Conservation (phyloP, 495 filamentous ascomycete species). For the Hypomontagnella submonticulosa region DNA sequence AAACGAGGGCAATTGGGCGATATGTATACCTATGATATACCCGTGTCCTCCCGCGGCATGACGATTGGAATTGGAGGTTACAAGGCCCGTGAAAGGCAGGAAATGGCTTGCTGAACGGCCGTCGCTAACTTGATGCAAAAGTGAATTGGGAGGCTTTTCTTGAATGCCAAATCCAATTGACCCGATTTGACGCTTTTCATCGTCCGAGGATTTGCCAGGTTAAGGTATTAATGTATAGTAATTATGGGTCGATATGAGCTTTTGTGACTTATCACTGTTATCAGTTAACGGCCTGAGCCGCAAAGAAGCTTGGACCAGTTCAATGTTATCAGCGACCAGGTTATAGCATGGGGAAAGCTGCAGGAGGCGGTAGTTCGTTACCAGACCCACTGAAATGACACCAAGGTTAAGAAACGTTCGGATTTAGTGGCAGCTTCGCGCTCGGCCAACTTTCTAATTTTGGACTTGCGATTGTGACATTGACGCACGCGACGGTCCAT, state of each 20-base stretch:
- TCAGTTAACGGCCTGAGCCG: conserved; percentile 8
- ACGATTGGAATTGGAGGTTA: conserved; percentile 18
- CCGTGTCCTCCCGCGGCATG: conserved; percentile 29
- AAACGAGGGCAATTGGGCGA: conserved; percentile 1
- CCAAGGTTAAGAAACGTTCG: conserved; percentile 1
- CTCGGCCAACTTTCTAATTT: conserved; percentile 34
- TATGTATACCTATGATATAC: conserved; percentile 24
- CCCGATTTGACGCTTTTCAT: conserved; percentile 24
- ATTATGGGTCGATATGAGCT: background rate
- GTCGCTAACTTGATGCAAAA: background rate
- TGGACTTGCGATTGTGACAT: conserved; percentile 26
- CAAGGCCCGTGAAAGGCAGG: background rate
- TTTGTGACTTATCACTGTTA: background rate
- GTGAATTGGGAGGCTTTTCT: conserved; percentile 5
- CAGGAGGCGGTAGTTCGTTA: conserved; percentile 8
- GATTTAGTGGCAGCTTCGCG: conserved; percentile 26
- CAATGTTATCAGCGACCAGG: background rate
- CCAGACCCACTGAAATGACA: conserved; percentile 34
- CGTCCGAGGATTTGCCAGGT: conserved; percentile 35
- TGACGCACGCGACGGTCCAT: conserved; percentile 30
- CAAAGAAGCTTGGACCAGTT: conserved; percentile 27
- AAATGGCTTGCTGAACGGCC: background rate
- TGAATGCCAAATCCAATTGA: conserved; percentile 29
- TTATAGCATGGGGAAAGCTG: conserved; percentile 9
- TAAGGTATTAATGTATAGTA: background rate